Conservation (phyloP, 2,329 filamentous ascomycete species). For the Lojkania enalia region DNA sequence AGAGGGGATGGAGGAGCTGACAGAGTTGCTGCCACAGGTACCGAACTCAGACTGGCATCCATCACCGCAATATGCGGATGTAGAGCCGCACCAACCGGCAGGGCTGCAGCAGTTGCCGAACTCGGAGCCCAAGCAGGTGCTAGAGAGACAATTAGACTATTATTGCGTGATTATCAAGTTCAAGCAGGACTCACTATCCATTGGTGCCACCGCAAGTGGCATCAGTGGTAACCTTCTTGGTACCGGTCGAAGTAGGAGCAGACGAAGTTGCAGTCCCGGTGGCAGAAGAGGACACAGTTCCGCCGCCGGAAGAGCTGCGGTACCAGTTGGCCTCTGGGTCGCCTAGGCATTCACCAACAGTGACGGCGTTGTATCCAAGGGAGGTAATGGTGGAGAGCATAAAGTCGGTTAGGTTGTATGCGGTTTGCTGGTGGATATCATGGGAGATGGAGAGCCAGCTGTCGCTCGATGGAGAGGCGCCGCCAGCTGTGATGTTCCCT, state of each 20-base stretch:
- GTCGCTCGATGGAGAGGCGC: slow-evolving; percentile 25
- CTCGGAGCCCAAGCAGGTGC: slow-evolving; percentile 48
- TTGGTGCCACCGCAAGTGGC: slow-evolving; percentile 29
- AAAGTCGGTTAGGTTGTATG: slow-evolving; percentile 48
- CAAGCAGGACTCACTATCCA: too few relatives aligned
- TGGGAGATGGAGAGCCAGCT: slow-evolving; percentile 59
- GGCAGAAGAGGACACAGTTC: slow-evolving; percentile 23
- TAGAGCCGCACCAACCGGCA: slow-evolving; percentile 47
- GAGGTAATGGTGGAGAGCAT: slow-evolving; percentile 47
- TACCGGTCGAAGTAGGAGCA: slow-evolving; percentile 19
- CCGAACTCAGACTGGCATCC: slow-evolving; percentile 25
- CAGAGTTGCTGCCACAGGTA: slow-evolving; percentile 10
- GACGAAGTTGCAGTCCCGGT: slow-evolving; percentile 13
- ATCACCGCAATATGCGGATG: slow-evolving; percentile 27
- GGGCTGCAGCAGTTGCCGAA: slow-evolving; percentile 52
- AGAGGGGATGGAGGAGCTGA: neutral
- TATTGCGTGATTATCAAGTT: too few relatives aligned
- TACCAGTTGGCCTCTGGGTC: slow-evolving; percentile 55
- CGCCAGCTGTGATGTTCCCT: slow-evolving; percentile 45
- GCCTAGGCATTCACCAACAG: slow-evolving; percentile 53
- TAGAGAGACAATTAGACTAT: too few relatives aligned
- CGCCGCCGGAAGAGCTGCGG: slow-evolving; percentile 44
- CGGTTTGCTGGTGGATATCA: slow-evolving; percentile 53
- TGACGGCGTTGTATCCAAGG: slow-evolving; percentile 51
- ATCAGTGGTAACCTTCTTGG: slow-evolving; percentile 28